Evolutionary conservation across 1,139 yeast genomes (phyloP).

Genomic region (Diutina ranongensis): DNA sequence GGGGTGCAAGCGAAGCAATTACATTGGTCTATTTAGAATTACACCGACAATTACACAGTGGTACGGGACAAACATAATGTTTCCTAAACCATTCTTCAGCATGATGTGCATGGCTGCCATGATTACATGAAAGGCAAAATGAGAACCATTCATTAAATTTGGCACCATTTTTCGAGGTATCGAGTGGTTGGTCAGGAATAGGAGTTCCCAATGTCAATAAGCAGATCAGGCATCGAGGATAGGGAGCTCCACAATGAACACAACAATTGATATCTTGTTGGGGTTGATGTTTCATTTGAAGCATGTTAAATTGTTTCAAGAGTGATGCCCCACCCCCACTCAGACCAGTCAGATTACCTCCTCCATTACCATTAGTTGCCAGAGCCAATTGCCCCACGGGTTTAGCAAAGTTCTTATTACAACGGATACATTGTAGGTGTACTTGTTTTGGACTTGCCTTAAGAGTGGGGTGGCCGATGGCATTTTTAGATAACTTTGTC

Average conservation of each 20-base stretch:
- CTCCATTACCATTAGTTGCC: not conserved
- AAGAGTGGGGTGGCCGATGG: slow-evolving; percentile 35
- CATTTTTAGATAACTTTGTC: slow-evolving; percentile 47
- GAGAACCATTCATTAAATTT: slow-evolving; percentile 47
- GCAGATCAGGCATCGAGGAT: slow-evolving; percentile 88
- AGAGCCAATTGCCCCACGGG: slow-evolving; percentile 3
- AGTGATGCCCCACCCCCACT: slow-evolving; percentile 12
- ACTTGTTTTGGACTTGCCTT: slow-evolving; percentile 62
- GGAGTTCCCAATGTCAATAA: slow-evolving; percentile 72
- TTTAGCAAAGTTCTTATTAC: slow-evolving; percentile 51
- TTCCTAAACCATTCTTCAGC: slow-evolving; percentile 93
- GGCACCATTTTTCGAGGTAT: slow-evolving; percentile 24
- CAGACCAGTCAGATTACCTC: slow-evolving; percentile 6
- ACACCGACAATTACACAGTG: slow-evolving; percentile 82
- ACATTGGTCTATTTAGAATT: slow-evolving; percentile 26
- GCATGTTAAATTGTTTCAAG: slow-evolving; percentile 29
- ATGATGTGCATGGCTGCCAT: slow-evolving; percentile 90
- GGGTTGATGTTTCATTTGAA: slow-evolving; percentile 12
- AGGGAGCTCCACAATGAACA: slow-evolving; percentile 80
- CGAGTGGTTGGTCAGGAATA: slow-evolving; percentile 37
- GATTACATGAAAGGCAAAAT: slow-evolving; percentile 82
- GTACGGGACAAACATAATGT: slow-evolving; percentile 86
- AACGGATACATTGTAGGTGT: slow-evolving; percentile 66
- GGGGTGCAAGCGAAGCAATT: not conserved
- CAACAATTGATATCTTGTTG: slow-evolving; percentile 35